Evolutionary conservation across 331 rosid species (phyloP).

Genomic region (Phaseolus coccineus): DNA sequence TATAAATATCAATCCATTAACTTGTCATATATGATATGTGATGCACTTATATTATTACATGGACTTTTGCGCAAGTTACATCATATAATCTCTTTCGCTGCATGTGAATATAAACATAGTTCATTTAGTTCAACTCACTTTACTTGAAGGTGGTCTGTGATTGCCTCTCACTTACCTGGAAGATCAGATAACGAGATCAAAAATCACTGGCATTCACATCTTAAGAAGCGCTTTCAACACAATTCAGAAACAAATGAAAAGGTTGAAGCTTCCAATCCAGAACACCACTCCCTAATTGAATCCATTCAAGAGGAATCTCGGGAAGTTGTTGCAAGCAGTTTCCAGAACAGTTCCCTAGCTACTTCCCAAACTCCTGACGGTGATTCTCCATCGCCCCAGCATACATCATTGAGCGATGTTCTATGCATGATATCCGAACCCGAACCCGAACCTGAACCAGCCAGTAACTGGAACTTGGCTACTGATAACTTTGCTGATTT

Average conservation of each 20-base stretch:
- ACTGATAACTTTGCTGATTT: slow-evolving; percentile 7
- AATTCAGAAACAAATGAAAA: slow-evolving; percentile 6
- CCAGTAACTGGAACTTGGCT: slow-evolving; percentile 13
- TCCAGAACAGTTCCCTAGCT: neutral
- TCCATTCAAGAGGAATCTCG: neutral
- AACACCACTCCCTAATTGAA: slow-evolving; percentile 24
- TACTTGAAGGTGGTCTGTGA: slow-evolving; percentile 64
- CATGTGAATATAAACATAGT: neutral
- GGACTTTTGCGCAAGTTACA: neutral
- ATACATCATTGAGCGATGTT: slow-evolving; percentile 31
- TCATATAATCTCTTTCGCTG: neutral
- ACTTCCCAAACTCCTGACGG: neutral
- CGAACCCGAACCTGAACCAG: neutral
- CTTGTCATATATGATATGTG: too few relatives aligned
- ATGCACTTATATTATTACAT: neutral
- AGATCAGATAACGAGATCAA: slow-evolving; percentile 70
- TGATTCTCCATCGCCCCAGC: slow-evolving; percentile 35
- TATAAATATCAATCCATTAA: too few relatives aligned
- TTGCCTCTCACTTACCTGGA: slow-evolving; percentile 64
- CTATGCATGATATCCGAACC: neutral
- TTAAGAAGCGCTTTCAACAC: slow-evolving; percentile 53
- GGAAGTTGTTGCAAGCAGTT: neutral
- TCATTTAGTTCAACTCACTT: neutral
- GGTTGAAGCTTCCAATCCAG: neutral
- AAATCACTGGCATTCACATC: slow-evolving; percentile 68